These are phyloP conservation scores for Pseudopyrenochaeta lycopersici DNA, from an alignment of 2,329 filamentous ascomycete genomes.

Conservation along the genomic window DNA sequence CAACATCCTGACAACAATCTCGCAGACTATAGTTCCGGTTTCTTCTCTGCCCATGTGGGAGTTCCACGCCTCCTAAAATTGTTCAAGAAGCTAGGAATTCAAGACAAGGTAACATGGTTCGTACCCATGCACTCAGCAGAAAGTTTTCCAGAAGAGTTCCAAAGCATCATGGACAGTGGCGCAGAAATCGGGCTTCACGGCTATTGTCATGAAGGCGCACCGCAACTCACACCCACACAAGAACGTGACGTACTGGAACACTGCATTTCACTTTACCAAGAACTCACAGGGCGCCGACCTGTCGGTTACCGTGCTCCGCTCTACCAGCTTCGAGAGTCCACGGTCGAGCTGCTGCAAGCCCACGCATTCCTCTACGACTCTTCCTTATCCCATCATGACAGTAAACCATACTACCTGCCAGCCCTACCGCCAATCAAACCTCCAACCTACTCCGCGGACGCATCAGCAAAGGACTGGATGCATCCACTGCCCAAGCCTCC, in stretches of 20 bases:
- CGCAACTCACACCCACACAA: conserved; percentile 58
- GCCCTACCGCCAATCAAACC: conserved; percentile 51
- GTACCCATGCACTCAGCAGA: conserved; percentile 68
- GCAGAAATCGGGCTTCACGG: conserved; percentile 63
- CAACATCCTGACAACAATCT: conserved; percentile 62
- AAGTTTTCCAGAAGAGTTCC: conserved; percentile 63
- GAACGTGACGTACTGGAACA: conserved; percentile 60
- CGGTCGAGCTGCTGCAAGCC: conserved; percentile 58
- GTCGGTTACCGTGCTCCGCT: conserved; percentile 62
- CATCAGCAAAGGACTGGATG: conserved; percentile 57
- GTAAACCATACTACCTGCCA: conserved; percentile 60
- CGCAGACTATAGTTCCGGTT: conserved; percentile 64
- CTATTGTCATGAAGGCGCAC: conserved; percentile 59
- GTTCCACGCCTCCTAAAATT: conserved; percentile 64
- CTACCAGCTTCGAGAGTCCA: conserved; percentile 61
- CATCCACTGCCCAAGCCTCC: conserved; percentile 46
- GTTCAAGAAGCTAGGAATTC: conserved; percentile 61
- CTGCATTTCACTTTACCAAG: conserved; percentile 57
- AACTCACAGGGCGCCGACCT: conserved; percentile 57
- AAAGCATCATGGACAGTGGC: conserved; percentile 61
- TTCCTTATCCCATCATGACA: conserved; percentile 61
- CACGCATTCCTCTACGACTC: conserved; percentile 62
- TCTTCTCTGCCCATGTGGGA: conserved; percentile 66
- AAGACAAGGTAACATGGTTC: conserved; percentile 67
- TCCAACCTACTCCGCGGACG: conserved; percentile 51